Evolutionary conservation across 176 grass and related monocot genomes (phyloP), one percentile per base, ranked within the genome.

Genomic region (Tuctoria greenei): DNA sequence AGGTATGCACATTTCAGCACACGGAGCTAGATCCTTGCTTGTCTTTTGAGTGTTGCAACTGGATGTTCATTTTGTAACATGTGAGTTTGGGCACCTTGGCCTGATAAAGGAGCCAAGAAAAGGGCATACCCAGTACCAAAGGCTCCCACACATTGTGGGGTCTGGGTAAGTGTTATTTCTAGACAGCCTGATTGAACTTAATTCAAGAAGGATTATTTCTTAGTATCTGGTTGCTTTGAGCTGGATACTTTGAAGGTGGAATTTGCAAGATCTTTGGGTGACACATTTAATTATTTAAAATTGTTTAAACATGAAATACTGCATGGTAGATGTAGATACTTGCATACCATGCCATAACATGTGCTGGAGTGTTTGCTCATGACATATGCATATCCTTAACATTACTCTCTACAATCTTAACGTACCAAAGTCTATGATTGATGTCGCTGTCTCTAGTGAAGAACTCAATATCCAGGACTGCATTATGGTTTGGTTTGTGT

Each of bases 1-100:
- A 86, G 92, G 92, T 99, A 73, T 15, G 66, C 15, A 2, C 45
- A 72, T 77, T 65, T 52, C 34, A 65, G 31, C n/a, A 12, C 70
- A 14, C 16, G 50, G 21, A 49, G 13, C 51, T 56, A 25, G 34
- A 68, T 1, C 10, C 10, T 16, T 83, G 55, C 25, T 31, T 67
- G 11, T 45, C 18, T 69, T 63, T 42, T 67, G 56, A 67, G 25
- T 68, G 27, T 42, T 55, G 35, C 34, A 50, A 50, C 59, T 69
- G 6, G 10, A 65, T 37, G 34, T 39, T 16, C n/a, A 50, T 49
- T 15, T 31, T 73, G n/a, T 66, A 50, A 10, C 8, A 18, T 74
- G 31, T 51, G 39, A 11, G 15, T 69, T 75, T 43, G 14, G 50
- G 34, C n/a, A 26, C 15, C 47, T 2, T 31, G 31, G 31, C 31